Conservation (phyloP, 805 yeast genomes). For the Candida sanyiensis region DNA sequence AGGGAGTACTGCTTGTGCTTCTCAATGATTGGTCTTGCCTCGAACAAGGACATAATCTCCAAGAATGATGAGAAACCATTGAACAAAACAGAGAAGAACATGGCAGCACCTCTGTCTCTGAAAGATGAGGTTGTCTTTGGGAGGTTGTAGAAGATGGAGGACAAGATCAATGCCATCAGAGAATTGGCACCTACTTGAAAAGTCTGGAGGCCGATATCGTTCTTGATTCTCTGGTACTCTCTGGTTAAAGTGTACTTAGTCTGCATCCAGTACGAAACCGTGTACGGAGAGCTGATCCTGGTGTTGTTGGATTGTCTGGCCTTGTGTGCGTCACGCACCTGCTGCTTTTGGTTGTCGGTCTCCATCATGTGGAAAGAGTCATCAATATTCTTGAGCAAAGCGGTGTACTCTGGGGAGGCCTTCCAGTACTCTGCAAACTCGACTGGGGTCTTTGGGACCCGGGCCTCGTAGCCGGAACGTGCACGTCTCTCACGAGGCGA, state of each 20-base stretch:
- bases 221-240: conserved; percentile 40
- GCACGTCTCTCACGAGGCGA: conserved; percentile 43
- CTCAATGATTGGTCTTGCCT: conserved; percentile 52
- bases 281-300: conserved; percentile 41
- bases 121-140: conserved; percentile 37
- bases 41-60: conserved; percentile 50
- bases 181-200: conserved; percentile 39
- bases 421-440: conserved; percentile 47
- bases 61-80: conserved; percentile 52
- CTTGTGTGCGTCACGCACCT: conserved; percentile 34
- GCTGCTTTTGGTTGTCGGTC: conserved; percentile 19
- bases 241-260: conserved; percentile 38
- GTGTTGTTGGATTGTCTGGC: conserved; percentile 44
- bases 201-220: conserved; percentile 41
- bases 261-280: conserved; percentile 45
- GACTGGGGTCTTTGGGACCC: conserved; percentile 43
- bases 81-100: conserved; percentile 58
- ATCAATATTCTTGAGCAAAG: conserved; percentile 40
- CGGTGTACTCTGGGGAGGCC: conserved; percentile 34
- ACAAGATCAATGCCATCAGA: conserved; percentile 45
- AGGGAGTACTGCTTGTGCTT: conserved; percentile 69
- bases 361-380: conserved; percentile 8
- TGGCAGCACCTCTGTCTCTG: conserved; percentile 50
- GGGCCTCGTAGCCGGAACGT: conserved; percentile 35
- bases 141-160: conserved; percentile 52